Base-by-base conservation (phyloP, 2,329 filamentous ascomycete species). In the Penicillium rolfsii region DNA sequence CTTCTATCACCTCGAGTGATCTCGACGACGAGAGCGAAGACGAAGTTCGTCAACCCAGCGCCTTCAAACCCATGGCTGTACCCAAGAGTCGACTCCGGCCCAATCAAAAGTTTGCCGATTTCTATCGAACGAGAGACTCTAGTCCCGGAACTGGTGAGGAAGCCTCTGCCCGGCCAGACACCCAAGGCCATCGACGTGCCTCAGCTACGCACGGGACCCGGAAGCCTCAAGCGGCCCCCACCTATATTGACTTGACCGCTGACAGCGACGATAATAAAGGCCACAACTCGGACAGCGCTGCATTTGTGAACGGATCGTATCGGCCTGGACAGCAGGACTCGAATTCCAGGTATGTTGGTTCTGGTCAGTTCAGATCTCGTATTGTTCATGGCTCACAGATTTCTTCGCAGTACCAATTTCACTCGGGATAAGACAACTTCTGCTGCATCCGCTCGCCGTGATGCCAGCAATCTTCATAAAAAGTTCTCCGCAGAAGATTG, bases 401-500 rank as follows among this genome's bases (percentile, higher is more conserved):
- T 35, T 19, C 26, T 19, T 26, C 8, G 22, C 46, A 67, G 65
- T 22, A 49, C 59, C 22, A 59, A 62, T 5, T 33, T 56, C 5
- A 24, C 56, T 16, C 55, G 46, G 14, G 53, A 50, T 40, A 36
- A 43, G 26, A 30, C 56, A 24, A 56, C 64, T 52, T 58, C 67
- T 55, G 60, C 67, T 38, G 58, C 67, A 19, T 71, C 70, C 38
- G 77, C 73, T 49, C 75, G 73, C 46, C 75, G 68, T 43, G 76
- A 71, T 57, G 70, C 77, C 56, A 73, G 69, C 45, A 63, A 70
- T 46, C 52, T 76, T 48, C 74, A 74, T 30, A 76, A 76, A 35
- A 74, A 74, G 49, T 82, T 82, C 52, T 78, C 77, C 5, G 76
- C 77, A 0, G 72, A 73, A 12, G 76, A 77, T 22, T 81, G 78